Evolutionary conservation across 2,329 filamentous ascomycete species (phyloP), one percentile per base, ranked within the genome.

Genomic region (Sodiomyces alkalinus): DNA sequence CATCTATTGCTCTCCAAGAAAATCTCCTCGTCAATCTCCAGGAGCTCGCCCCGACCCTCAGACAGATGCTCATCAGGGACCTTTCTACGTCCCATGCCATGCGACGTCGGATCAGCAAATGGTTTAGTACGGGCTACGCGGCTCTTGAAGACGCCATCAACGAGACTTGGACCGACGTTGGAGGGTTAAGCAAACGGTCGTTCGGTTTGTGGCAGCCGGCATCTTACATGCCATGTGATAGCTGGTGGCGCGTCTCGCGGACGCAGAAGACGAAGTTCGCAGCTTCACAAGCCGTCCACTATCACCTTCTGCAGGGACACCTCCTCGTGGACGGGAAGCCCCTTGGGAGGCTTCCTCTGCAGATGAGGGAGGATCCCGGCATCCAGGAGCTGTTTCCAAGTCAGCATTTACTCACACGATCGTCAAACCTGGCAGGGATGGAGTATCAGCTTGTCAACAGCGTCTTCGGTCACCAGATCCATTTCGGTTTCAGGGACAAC

Each of bases 381-480:
- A 50, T 75, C 6, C 43, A 47, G 5, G 51, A 59, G 4, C 51
- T 80, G 0, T 75, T 80, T 38, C 64, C 64, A 0, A 46, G 58
- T 2, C 58, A 64, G 10, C 52, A 53, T 16, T 53, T 75, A 0
- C 53, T 60, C 1, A 64, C 62, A 0, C 65, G 46, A 13, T 63
- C 71, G 0, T 77, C 73, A 0, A 31, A 36, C 0, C 33, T 68
- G 0, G 44, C 41, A 0, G 68, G 64, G 0, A 73, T 78, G 63
- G 56, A 55, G 1, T 64, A 72, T 31, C 48, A 28, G 8, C 29
- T 36, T 22, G 44, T 28, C 11, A 33, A 42, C 40, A 55, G 28
- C 32, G 45, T 13, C 41, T 33, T 52, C 1, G 50, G 42, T 0
- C 53, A 64, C 37, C 38, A 54, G 2, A 47, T 79, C 1, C 68